Evolutionary conservation across 345 rosid genomes (phyloP), one percentile per base, ranked within the genome.

Genomic region (Gossypium rotundifolium): DNA sequence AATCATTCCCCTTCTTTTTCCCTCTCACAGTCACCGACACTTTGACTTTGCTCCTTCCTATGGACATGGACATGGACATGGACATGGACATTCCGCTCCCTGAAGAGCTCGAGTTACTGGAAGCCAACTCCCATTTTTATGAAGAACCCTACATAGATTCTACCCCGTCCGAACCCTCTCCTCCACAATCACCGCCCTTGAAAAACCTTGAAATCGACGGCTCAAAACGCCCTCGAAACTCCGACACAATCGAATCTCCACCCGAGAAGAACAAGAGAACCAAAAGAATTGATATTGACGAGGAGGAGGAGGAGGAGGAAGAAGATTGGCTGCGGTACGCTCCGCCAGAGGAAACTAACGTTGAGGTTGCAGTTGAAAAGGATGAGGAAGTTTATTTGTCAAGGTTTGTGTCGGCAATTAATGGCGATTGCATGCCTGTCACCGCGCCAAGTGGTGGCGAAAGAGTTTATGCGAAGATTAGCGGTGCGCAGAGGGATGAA

Each of bases 101-200:
- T 3, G 97, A 90, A 76, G 99, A 95, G 88, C 94, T 95, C 76
- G 97, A 95, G 84, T 84, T 90, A 79, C 94, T 93, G 12, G 99
- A 91, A 83, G 88, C 91, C 40, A 79, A 94, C 78, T 85, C 87
- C 52, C 74, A 73, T 71, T 70, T 72, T 48, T 77, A 81, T 70
- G 93, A 88, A 46, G 93, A 86, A 18, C 71, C 77, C 13, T 73
- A 81, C 72, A 62, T 75, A 16, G 88, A 87, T 71, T 78, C 55
- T 62, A 76, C 81, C 42, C 80, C 79, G 44, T 81, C 84, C 52
- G 79, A 79, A 61, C 74, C 22, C 29, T 23, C 58, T 2, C 70
- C 76, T 57, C 81, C 80, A 51, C 74, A 63, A 52, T 73, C 87
- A 51, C 27, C 48, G 40, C 75, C 59, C 1, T 77, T 76, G 14